Percentiles rank a stretch among this genome's conserved stretches.
phyloP scores from a whole-genome alignment of 2,329 filamentous ascomycete species.

The Curvularia hawaiiensis region DNA sequence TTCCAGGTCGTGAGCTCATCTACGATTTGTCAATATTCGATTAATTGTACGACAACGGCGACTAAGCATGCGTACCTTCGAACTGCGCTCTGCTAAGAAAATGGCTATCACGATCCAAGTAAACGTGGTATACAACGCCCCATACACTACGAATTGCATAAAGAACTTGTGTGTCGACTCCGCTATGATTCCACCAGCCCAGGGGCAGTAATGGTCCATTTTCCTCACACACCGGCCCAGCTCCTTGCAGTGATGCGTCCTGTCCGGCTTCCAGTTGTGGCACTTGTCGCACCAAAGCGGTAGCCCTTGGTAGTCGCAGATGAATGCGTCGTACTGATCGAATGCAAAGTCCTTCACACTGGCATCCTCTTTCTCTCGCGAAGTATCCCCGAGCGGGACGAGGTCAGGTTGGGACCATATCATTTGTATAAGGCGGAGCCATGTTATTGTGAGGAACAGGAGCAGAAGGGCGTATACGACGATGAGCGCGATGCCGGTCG shows the following conservation, averaged over 20 bases:
- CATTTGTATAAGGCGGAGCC: conserved; percentile 71
- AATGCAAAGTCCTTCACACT: conserved; percentile 67
- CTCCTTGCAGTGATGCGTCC: conserved; percentile 85
- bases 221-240: conserved; percentile 80
- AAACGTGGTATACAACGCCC: conserved; percentile 68
- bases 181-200: conserved; percentile 89
- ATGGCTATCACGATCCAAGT: conserved; percentile 68
- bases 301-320: conserved; percentile 78
- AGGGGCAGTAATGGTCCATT: conserved; percentile 97
- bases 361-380: conserved; percentile 36
- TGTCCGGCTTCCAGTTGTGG: conserved; percentile 84
- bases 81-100: conserved; percentile 62
- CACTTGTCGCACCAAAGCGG: conserved; percentile 87
- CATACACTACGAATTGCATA: conserved; percentile 81
- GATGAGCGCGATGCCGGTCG: conserved; percentile 71
- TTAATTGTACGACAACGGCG: not conserved
- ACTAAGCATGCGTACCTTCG: conserved; percentile 47
- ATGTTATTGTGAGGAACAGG: conserved; percentile 67
- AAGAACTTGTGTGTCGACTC: conserved; percentile 93
- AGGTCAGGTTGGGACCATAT: conserved; percentile 76
- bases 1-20: conserved; percentile 32
- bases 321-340: conserved; percentile 81
- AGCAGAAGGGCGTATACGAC: conserved; percentile 76
- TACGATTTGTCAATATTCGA: conserved; percentile 11
- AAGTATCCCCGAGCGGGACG: conserved; percentile 62